Base-by-base conservation (phyloP, 495 filamentous ascomycete species). In the Amphirosellinia nigrospora region DNA sequence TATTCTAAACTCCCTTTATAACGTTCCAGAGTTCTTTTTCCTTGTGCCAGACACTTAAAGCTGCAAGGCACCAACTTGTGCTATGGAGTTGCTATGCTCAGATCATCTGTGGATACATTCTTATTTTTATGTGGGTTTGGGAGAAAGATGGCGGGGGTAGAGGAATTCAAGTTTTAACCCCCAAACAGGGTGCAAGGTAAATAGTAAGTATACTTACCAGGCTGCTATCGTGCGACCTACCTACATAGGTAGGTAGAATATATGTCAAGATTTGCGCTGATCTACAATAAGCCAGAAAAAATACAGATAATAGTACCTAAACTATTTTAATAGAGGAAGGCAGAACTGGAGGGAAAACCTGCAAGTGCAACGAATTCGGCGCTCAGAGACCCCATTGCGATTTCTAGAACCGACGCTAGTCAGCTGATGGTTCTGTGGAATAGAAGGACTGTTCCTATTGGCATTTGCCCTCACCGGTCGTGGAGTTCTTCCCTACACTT, bases 381-480 rank as follows among this genome's bases (percentile, higher is more conserved):
- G 38, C 23, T 26, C 43, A 23, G 15, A 50, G 28, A 34, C 59
- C 61, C 16, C 21, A 19, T 48, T 48, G 34, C 26, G 9, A 15
- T 50, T 19, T 46, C 45, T 26, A 65, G 63, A 53, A 26, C 63
- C 63, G 46, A 39, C 26, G 19, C 63, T 39, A 9, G 53, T 65
- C 63, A 65, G 63, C 63, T 65, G 63, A 65, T 53, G 63, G 63
- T 46, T 53, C 46, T 53, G 63, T 65, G 46, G 19, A 53, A 53
- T 32, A 39, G 11, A 53, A 52, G 61, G 41, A 21, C 30, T 34
- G 46, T 53, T 65, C 63, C 46, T 39, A 65, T 65, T 65, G 63
- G 63, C 63, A 65, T 53, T 39, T 41, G 45, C 32, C 10, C 46
- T 48, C 46, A 65, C 63, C 63, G 63, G 63, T 39, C 46, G 26